phyloP scores from a whole-genome alignment of 2,329 filamentous ascomycete species.

The Ophiostoma australiae region DNA sequence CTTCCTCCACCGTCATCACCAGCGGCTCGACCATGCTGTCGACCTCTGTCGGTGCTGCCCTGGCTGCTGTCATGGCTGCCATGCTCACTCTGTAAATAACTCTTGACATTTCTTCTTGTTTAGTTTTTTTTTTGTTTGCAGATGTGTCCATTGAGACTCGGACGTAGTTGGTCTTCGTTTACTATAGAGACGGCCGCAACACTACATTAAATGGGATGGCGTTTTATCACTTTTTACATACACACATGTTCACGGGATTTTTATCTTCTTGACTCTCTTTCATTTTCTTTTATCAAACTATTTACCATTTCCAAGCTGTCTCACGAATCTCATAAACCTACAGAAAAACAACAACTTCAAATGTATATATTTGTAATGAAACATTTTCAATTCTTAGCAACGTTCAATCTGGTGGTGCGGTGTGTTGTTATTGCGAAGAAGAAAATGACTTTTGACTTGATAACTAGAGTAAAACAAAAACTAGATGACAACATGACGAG shows the following conservation, averaged over 20 bases:
- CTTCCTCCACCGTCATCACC: slow-evolving; percentile 27
- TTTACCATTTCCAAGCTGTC: neutral
- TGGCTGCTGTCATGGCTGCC: slow-evolving; percentile 33
- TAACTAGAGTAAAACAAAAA: neutral
- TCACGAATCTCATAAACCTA: neutral
- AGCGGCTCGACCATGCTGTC: slow-evolving; percentile 28
- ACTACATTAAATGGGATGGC: slow-evolving; percentile 14
- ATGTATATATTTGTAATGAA: slow-evolving; percentile 7
- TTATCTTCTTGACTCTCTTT: neutral
- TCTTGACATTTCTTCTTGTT: neutral
- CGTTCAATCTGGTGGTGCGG: neutral
- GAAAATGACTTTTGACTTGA: neutral
- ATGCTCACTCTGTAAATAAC: slow-evolving; percentile 34
- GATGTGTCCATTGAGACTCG: slow-evolving; percentile 4
- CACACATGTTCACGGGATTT: slow-evolving; percentile 1
- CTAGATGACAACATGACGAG: neutral
- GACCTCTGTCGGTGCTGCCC: slow-evolving; percentile 33
- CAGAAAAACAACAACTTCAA: neutral
- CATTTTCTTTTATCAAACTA: neutral
- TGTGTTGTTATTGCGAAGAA: neutral
- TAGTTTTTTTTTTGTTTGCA: slow-evolving; percentile 13
- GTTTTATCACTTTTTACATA: neutral
- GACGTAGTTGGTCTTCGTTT: neutral
- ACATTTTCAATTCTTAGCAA: neutral
- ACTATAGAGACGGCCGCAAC: slow-evolving; percentile 11